Conservation (phyloP, 2,329 filamentous ascomycete genomes). For the Xylariaceae sp. region DNA sequence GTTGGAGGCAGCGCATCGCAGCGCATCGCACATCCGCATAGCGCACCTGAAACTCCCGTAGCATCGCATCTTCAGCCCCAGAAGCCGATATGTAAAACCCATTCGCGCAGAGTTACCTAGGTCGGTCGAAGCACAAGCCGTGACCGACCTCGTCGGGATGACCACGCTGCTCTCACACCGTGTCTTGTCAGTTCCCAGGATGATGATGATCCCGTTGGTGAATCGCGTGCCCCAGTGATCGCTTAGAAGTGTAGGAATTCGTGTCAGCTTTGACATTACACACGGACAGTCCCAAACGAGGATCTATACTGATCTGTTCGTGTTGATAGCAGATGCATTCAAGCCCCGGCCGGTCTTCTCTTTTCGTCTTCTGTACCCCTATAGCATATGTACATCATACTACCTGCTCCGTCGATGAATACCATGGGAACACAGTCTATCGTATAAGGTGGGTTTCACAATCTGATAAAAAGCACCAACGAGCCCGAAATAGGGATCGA, state of each 20-base stretch:
- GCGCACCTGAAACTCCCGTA: constrained; percentile 1
- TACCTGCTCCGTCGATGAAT: neutral
- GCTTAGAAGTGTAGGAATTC: neutral
- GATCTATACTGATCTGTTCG: constrained; percentile 2
- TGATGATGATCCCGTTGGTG: constrained; percentile 2
- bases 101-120: neutral
- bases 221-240: constrained; percentile 6
- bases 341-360: neutral
- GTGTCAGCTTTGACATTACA: constrained; percentile 4
- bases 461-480: neutral
- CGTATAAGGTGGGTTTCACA: neutral
- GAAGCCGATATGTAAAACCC: neutral
- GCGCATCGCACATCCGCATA: neutral
- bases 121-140: constrained; percentile 1
- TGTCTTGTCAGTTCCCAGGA: neutral
- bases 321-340: neutral
- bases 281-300: neutral
- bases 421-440: neutral
- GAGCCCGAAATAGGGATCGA: constrained; percentile 2
- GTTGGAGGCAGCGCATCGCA: constrained; percentile 2
- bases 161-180: neutral
- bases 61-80: constrained; percentile 6
- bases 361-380: neutral
- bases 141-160: constrained; percentile 15
- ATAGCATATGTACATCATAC: neutral